A percentile compares a stretch with the other conserved stretches of the same genome.
Conservation (phyloP, 2,329 filamentous ascomycete species). For the Aplosporella prunicola region DNA sequence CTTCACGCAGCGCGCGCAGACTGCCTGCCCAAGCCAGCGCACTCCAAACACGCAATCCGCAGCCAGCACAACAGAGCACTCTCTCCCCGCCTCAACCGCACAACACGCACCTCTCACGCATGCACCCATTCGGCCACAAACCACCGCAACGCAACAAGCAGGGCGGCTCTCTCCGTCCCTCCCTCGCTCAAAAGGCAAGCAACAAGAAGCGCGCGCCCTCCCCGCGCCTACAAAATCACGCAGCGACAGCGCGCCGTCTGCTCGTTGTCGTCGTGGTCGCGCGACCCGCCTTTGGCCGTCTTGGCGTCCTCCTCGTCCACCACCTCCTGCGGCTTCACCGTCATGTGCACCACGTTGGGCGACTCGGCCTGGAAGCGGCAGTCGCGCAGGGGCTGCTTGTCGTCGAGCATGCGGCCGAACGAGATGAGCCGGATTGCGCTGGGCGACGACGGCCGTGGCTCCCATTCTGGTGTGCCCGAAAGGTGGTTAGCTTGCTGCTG, state of each 20-base stretch:
- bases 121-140: too few relatives aligned
- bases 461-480: conserved; percentile 55
- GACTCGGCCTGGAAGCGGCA: conserved; percentile 66
- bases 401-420: conserved; percentile 82
- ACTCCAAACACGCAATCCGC: too few relatives aligned
- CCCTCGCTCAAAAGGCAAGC: too few relatives aligned
- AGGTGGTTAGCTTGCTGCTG: background rate
- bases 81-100: too few relatives aligned
- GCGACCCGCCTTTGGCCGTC: conserved; percentile 45
- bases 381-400: conserved; percentile 75
- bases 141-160: too few relatives aligned
- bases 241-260: conserved; percentile 54
- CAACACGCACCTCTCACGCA: too few relatives aligned
- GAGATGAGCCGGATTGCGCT: conserved; percentile 85
- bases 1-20: too few relatives aligned
- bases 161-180: too few relatives aligned
- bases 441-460: conserved; percentile 72
- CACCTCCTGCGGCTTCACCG: conserved; percentile 73
- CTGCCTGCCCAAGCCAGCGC: too few relatives aligned
- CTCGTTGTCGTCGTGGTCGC: conserved; percentile 46
- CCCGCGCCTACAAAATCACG: conserved; percentile 52
- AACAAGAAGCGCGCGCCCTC: too few relatives aligned
- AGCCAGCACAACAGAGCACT: too few relatives aligned
- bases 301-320: conserved; percentile 71
- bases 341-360: conserved; percentile 91